Percentiles rank a stretch among this genome's conserved stretches.
Conservation (phyloP, 768 basidiomycete species). For the Daedaleopsis nitida region DNA sequence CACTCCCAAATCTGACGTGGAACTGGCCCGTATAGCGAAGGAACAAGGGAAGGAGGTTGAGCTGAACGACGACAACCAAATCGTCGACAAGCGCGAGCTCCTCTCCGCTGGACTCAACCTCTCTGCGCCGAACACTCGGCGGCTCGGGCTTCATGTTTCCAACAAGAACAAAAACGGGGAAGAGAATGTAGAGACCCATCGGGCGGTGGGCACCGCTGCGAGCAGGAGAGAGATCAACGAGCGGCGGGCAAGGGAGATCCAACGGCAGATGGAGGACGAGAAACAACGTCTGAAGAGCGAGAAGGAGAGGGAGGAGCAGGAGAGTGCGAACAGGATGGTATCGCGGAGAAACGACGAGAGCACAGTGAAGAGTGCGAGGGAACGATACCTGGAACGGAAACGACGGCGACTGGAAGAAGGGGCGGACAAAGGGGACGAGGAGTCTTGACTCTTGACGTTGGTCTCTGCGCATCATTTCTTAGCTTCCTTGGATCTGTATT, state of each 20-base stretch:
- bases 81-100: slow-evolving; percentile 93
- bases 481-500: neutral
- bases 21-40: slow-evolving; percentile 69
- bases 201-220: slow-evolving; percentile 85
- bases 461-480: neutral
- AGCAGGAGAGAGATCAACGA: slow-evolving; percentile 81
- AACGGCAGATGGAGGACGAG: slow-evolving; percentile 78
- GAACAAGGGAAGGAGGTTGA: slow-evolving; percentile 85
- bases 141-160: slow-evolving; percentile 49
- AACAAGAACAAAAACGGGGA: slow-evolving; percentile 27
- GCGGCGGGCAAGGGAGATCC: slow-evolving; percentile 77
- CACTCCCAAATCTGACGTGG: slow-evolving; percentile 65
- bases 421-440: slow-evolving; percentile 13
- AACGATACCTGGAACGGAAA: slow-evolving; percentile 80
- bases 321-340: slow-evolving; percentile 65
- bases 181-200: slow-evolving; percentile 51
- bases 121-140: slow-evolving; percentile 77
- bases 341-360: slow-evolving; percentile 74
- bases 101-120: slow-evolving; percentile 92
- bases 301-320: slow-evolving; percentile 60
- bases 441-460: neutral
- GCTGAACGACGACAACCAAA: slow-evolving; percentile 95
- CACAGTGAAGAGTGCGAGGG: slow-evolving; percentile 73
- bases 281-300: slow-evolving; percentile 57
- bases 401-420: slow-evolving; percentile 64